Evolutionary conservation across 768 basidiomycete species (phyloP).

Genomic region (Amanita fuliginea): DNA sequence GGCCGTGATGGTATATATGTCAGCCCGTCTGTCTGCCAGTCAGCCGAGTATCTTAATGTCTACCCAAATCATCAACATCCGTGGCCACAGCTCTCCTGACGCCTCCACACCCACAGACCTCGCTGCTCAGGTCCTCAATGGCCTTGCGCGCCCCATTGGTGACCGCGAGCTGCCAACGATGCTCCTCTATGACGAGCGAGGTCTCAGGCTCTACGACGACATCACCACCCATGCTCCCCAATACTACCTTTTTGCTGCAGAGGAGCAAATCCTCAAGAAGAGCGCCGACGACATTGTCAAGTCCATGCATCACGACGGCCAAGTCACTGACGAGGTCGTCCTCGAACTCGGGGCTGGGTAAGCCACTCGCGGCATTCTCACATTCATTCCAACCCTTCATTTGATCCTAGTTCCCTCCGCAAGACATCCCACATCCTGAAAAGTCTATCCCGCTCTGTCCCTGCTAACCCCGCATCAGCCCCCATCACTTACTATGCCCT

Average conservation of each 20-base stretch:
- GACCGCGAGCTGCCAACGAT: conserved; percentile 67
- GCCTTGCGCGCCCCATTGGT: conserved; percentile 42
- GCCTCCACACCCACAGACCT: conserved; percentile 24
- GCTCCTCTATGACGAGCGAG: conserved; percentile 79
- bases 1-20: neutral
- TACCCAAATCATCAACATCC: conserved; percentile 42
- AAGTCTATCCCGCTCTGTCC: conserved; percentile 50
- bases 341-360: conserved; percentile 95
- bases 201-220: conserved; percentile 77
- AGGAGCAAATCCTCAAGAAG: conserved; percentile 72
- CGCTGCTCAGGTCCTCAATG: conserved; percentile 35
- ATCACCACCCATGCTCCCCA: conserved; percentile 70
- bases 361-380: conserved; percentile 22
- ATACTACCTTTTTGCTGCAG: conserved; percentile 87
- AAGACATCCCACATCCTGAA: conserved; percentile 82
- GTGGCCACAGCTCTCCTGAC: conserved; percentile 18
- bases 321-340: conserved; percentile 42
- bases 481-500: conserved; percentile 85
- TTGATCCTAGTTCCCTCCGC: conserved; percentile 52
- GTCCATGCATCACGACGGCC: conserved; percentile 44
- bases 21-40: neutral
- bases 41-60: conserved; percentile 19
- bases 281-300: conserved; percentile 67
- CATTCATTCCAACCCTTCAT: neutral
- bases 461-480: conserved; percentile 20